A percentile compares a stretch with the other conserved stretches of the same genome.
phyloP scores from a whole-genome alignment of 305 asterid species.

The Euphrasia arctica region DNA sequence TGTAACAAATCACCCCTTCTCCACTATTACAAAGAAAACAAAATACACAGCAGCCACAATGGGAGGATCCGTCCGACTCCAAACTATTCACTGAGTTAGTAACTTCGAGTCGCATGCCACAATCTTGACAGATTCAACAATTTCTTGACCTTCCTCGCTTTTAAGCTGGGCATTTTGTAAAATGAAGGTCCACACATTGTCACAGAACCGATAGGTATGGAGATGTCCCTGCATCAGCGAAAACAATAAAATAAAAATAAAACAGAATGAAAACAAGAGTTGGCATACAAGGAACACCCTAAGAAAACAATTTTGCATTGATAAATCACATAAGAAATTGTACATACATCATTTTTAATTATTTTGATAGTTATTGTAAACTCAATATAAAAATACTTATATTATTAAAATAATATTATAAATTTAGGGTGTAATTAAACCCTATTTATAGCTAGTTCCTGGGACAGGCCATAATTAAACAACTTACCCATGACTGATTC shows the following conservation, averaged over 20 bases:
- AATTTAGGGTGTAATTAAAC: too few relatives aligned
- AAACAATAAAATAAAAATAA: background rate
- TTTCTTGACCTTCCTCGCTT: conserved; percentile 80
- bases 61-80: background rate
- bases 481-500: conserved; percentile 10
- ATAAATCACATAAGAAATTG: too few relatives aligned
- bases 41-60: too few relatives aligned
- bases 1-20: conserved; percentile 7
- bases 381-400: too few relatives aligned
- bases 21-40: conserved; percentile 25
- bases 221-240: conserved; percentile 80
- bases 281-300: background rate
- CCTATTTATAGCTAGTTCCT: background rate
- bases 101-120: conserved; percentile 95
- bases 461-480: background rate
- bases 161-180: conserved; percentile 81
- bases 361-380: too few relatives aligned
- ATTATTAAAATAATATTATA: too few relatives aligned
- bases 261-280: too few relatives aligned
- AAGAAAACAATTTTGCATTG: too few relatives aligned
- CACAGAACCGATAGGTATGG: conserved; percentile 96
- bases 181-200: conserved; percentile 98
- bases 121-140: conserved; percentile 73
- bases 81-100: conserved; percentile 57
- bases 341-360: too few relatives aligned